Evolutionary conservation across 2,329 filamentous ascomycete genomes (phyloP), one percentile per base, ranked within the genome.

Genomic region (Graphium sp.): DNA sequence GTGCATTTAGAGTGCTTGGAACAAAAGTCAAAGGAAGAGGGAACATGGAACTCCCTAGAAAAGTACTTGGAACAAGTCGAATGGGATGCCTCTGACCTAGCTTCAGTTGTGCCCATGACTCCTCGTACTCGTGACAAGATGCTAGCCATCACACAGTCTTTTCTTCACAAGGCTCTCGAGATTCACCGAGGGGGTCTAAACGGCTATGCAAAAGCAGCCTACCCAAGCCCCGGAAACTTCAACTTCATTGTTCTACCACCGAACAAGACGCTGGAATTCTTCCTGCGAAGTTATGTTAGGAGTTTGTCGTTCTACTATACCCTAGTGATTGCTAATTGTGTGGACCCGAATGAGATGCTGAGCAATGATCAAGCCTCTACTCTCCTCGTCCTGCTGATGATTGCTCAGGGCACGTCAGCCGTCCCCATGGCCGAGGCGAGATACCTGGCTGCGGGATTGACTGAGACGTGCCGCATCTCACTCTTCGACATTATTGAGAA

Each of bases 401-500:
- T 80, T 31, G 74, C 74, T 1, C 72, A 77, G 39, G 75, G 74
- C 11, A 74, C 74, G 7, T 68, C 71, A 32, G 61, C 64, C n/a
- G 67, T 76, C 28, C 67, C 72, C 4, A 71, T 66, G 22, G 55
- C 66, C 1, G 74, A 78, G 48, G 73, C 74, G 2, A 58, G 72
- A 22, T 71, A 66, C 44, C 53, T 81, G 9, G 70, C 73, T 5
- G 68, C 69, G 2, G 74, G 74, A 0, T 50, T 81, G 32, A 73
- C 70, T 1, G 75, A 80, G 47, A 76, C 72, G 4, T 79, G 74
- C 42, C 70, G 74, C 23, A 77, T 80, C 38, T 77, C 72, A 2
- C 57, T 81, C 8, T 78, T 77, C 41, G 74, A 80, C 40, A 62
- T 74, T 5, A 74, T 79, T 29, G 74, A 80, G 49, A 76, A 74